Conservation (phyloP, 2,329 filamentous ascomycete species). For the Colletotrichum caudatum region DNA sequence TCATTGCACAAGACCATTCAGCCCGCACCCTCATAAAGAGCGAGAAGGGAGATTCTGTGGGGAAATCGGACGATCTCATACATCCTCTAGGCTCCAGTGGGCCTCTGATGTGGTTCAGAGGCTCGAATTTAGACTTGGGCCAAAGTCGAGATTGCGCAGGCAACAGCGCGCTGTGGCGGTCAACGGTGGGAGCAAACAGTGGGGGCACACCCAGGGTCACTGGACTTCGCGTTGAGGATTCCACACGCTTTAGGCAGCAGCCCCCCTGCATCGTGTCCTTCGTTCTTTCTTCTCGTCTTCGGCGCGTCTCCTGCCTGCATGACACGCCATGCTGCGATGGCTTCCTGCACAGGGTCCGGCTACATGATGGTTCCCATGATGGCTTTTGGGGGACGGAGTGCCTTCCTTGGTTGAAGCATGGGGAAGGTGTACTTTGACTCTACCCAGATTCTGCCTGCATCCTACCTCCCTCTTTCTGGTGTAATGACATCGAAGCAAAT, state of each 20-base stretch:
- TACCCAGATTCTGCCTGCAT: conserved; percentile 9
- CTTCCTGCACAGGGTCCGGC: conserved; percentile 7
- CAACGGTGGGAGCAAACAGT: conserved; percentile 6
- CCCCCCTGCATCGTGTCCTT: conserved; percentile 29
- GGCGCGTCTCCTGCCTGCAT: conserved; percentile 35
- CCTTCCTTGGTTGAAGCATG: not conserved
- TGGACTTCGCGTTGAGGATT: conserved; percentile 37
- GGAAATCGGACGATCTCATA: not conserved
- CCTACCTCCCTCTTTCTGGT: not conserved
- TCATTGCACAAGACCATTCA: not conserved
- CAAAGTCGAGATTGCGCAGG: conserved; percentile 25
- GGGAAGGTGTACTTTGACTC: not conserved
- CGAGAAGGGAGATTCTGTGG: not conserved
- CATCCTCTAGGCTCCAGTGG: conserved; percentile 27
- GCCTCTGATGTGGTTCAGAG: conserved; percentile 1
- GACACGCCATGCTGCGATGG: conserved; percentile 18
- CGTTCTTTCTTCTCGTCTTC: not conserved
- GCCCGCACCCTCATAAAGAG: not conserved
- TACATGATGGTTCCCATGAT: not conserved
- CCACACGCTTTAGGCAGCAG: conserved; percentile 37
- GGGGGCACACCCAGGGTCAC: conserved; percentile 32
- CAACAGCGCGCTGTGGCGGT: conserved; percentile 33
- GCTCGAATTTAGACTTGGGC: conserved; percentile 7
- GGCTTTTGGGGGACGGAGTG: conserved; percentile 1
- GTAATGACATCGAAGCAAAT: not conserved